Base-by-base conservation (phyloP, 1,284 basidiomycete species). In the Uromyces viciae-fabae region DNA sequence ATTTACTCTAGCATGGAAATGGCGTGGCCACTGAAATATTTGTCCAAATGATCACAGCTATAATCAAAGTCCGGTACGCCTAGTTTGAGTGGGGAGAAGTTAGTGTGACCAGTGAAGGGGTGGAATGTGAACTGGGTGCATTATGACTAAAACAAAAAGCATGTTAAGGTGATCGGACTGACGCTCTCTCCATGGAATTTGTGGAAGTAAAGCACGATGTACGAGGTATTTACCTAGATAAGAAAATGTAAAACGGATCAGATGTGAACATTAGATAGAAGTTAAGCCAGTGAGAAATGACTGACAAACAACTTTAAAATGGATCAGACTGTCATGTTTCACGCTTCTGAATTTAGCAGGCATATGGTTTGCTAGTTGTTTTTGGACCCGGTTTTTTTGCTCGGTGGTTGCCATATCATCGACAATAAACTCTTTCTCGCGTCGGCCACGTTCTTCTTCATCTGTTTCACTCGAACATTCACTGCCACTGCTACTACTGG, bases 261-360 rank as follows among this genome's bases (percentile, higher is more conserved):
- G 33, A 54, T 54, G 52, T 36, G 42, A 58, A 36, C 36, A 19
- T 33, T 5, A 17, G 43, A 52, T 15, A 11, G 17, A 62, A 25
- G 9, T 25, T 42, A 14, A 58, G 11, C 54, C 3, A 17, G 19
- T 43, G 11, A 42, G 19, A 46, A 31, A 36, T 49, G 28, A 72
- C 77, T 72, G 46, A 79, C 77, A 79, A 40, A 58, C 77, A n/a
- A 72, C 31, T 46, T 49, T 79, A 46, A 79, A 79, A 60, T 79
- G 64, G 15, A 25, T 22, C 17, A 72, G 17, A 40, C 72, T 56
- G 25, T 79, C 77, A 5, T 25, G 36, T 31, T 58, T 72, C 22
- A 3, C 19, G 14, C 0, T 28, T 60, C 28, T 38, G 54, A 79
- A 79, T 14, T 58, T n/a, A 31, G 28, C 2, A 25, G 77, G 77